Base-by-base conservation (phyloP, 345 rosid species). In the Zanthoxylum bungeanum region DNA sequence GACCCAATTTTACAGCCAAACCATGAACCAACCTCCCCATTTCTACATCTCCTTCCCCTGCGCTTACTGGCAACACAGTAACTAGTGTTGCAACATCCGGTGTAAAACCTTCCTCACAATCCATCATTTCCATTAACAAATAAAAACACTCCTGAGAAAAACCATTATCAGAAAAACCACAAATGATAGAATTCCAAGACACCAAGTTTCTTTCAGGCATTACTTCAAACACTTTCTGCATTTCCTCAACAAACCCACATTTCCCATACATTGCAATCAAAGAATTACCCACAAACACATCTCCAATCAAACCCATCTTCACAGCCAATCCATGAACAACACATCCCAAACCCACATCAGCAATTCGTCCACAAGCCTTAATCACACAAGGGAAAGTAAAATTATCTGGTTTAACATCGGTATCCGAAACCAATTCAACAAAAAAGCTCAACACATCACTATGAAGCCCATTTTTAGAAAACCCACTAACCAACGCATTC, bases 371-470 rank as follows among this genome's bases (percentile, higher is more conserved):
- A 75, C 88, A 90, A 60, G 88, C 89, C 87, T 88, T 88, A 28
- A 90, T 82, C 60, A 86, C 89, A 68, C 86, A 83, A 33, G 96
- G 92, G 36, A 83, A 73, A 78, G 96, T 90, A 82, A 83, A 90
- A 68, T 83, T 80, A 83, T 90, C 91, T 8, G 92, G 92, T 47
- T 47, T 73, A 25, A 85, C 73, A 47, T 70, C 70, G 5, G 87
- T 72, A 64, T 44, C 65, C 19, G 80, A 44, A 19, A 86, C 42
- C 88, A 90, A 53, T 31, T 79, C 73, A 14, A 82, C 69, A 79
- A 90, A 90, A 80, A 76, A 55, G 56, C 72, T 70, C 72, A 90
- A 25, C 0, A 83, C 83, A 7, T 88, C 79, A 27, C 44, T 47
- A 72, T 80, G 78, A 78, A 86, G 80, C 77, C 76, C 85, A 71